phyloP scores from a whole-genome alignment of 371 early-diverging fungal species.

The Blakeslea trispora region DNA sequence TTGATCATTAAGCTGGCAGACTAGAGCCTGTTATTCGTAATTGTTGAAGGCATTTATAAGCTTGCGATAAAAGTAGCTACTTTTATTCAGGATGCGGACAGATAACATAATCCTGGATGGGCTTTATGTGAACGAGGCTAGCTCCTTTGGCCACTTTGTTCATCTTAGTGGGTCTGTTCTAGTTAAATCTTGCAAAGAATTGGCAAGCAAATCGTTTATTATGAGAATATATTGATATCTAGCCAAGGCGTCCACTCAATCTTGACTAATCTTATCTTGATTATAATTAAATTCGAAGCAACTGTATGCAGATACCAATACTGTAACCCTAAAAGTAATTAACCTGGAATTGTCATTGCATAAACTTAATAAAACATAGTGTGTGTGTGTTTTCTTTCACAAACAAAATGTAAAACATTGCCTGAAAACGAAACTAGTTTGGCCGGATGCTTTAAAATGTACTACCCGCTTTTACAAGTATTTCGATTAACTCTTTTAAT shows the following conservation, averaged over 20 bases:
- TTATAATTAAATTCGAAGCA: neutral
- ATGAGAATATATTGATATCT: neutral
- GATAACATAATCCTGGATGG: conserved; percentile 8
- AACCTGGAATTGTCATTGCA: neutral
- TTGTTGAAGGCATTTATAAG: conserved; percentile 1
- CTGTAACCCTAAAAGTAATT: neutral
- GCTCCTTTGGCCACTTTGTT: conserved; percentile 9
- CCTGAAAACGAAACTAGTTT: no score
- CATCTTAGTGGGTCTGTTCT: conserved; percentile 11
- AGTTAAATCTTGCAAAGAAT: conserved; percentile 8
- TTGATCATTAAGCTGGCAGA: conserved; percentile 7
- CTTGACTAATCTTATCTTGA: neutral
- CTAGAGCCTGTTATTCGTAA: conserved; percentile 11
- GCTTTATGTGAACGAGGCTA: conserved; percentile 13
- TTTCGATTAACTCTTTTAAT: no score
- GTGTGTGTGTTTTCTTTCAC: no score
- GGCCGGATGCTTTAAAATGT: no score
- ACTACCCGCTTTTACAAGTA: no score
- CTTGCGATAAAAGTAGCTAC: no score
- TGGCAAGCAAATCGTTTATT: neutral
- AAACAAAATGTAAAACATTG: no score
- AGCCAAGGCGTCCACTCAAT: neutral
- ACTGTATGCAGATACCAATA: conserved; percentile 1
- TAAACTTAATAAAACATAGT: neutral
- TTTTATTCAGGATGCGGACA: neutral